Evolutionary conservation across 202 grass and related monocot species (phyloP), one percentile per base, ranked within the genome.

Genomic region (Eragrostis tef): DNA sequence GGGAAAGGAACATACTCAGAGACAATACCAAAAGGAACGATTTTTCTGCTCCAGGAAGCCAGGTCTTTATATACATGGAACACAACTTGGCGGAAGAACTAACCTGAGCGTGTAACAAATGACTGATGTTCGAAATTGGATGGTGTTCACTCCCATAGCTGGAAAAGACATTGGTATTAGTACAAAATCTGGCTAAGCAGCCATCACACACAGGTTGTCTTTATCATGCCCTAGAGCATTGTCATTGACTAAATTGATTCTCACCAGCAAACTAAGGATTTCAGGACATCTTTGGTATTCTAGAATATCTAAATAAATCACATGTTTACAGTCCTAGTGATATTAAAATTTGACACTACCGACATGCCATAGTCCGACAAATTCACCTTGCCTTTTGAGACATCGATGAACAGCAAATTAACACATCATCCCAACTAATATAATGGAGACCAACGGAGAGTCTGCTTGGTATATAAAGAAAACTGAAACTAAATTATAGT

Each of bases 111-210:
- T 67, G 81, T 67, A 95, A 74, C 56, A 98, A 67, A 71, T 86
- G 29, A 77, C 87, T 83, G 68, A 93, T 67, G 71, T 90, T 84
- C 80, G 77, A 77, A 93, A 98, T 65, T 41, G 90, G 95, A 57
- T 88, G 86, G 1, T 61, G 65, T 83, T 93, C 70, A 43, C 87
- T 92, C 42, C 95, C 95, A 64, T 95, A 98, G 77, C 92, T 98
- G 87, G 54, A 88, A 81, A 74, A 91, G 48, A 82, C 27, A 84
- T 71, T 74, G n/a, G 49, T 31, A 64, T 85, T 78, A 80, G 26
- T 72, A 72, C 73, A 46, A 9, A 81, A 26, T 41, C 9, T 58
- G 29, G 49, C 6, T 49, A 78, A 39, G 10, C 36, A 65, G 44
- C 26, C 26, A 20, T 39, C 45, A 54, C 27, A 42, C 65, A 84